Evolutionary conservation across 1,284 basidiomycete species (phyloP).

Genomic region (Ustilago curta): DNA sequence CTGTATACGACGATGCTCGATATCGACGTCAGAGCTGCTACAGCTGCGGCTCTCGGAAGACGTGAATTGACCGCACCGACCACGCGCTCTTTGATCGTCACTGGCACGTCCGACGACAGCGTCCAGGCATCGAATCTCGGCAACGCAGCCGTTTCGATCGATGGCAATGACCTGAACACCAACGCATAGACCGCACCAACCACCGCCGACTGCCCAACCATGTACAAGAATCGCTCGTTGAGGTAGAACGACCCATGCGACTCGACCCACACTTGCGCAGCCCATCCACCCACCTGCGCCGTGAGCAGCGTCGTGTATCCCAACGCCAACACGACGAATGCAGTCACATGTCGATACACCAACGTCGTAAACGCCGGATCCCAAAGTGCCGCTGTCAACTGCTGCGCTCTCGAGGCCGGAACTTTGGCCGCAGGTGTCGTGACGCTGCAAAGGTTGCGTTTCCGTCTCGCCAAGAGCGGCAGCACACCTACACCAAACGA

Average conservation of each 20-base stretch:
- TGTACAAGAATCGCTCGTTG: conserved; percentile 55
- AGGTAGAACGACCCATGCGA: conserved; percentile 56
- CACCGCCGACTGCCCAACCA: conserved; percentile 22
- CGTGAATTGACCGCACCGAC: conserved; percentile 8
- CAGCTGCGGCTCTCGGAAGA: conserved; percentile 10
- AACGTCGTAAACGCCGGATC: background rate
- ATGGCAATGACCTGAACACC: conserved; percentile 26
- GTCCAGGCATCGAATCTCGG: conserved; percentile 31
- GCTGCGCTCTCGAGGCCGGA: conserved; percentile 16
- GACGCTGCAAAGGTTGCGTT: conserved; percentile 26
- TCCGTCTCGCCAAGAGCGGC: conserved; percentile 41
- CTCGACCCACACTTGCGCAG: conserved; percentile 45
- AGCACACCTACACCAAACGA: conserved; percentile 36
- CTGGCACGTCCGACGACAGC: conserved; percentile 1
- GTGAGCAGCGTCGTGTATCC: conserved; percentile 22
- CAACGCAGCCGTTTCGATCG: conserved; percentile 20
- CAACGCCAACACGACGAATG: conserved; percentile 29
- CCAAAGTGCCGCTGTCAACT: conserved; percentile 21
- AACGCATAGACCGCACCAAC: conserved; percentile 35
- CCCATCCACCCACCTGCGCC: conserved; percentile 30
- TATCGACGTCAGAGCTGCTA: conserved; percentile 22
- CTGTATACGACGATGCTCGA: conserved; percentile 30
- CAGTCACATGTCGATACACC: conserved; percentile 22
- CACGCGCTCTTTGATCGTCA: conserved; percentile 49
- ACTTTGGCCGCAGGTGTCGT: conserved; percentile 13